Evolutionary conservation across 2,329 filamentous ascomycete species (phyloP), one percentile per base, ranked within the genome.

Genomic region (Monosporascus sp.): DNA sequence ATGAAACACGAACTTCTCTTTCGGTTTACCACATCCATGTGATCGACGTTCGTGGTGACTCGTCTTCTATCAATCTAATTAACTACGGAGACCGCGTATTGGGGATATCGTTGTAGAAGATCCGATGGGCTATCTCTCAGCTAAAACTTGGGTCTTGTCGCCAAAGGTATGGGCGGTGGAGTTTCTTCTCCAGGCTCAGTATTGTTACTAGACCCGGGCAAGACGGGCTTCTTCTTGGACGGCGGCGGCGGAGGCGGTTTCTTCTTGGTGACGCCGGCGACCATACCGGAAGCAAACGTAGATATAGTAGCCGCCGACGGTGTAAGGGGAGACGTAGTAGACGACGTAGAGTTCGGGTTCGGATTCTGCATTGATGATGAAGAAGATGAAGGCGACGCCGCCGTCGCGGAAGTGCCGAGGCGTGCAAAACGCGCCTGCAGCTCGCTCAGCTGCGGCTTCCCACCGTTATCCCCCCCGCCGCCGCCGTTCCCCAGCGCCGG

Each of bases 361-460:
- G 55, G 37, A 22, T 55, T 48, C 9, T 45, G 48, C n/a, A 48
- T 48, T 3, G 55, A 43, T 11, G 55, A 48, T 7, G 40, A 40
- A 20, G 38, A 56, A 28, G 56, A 49, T 7, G 64, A 51, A 31
- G 61, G 41, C 3, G 60, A 49, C 17, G 53, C 53, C 14, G 59
- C 43, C 44, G 60, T 60, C 28, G 69, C 59, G 5, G 70, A 61
- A 5, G 73, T 74, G 40, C 72, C 74, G 61, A 84, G 71, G 55
- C 74, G 78, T 28, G 78, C 75, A 68, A 91, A 91, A 37, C 85
- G 80, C 24, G 82, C 81, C 64, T 89, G 86, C 0, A 93, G 73
- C 63, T 88, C 85, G 58, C 77, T 82, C 53, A 90, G 70, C 45
- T 85, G 83, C 35, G 43, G 3, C 72, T 63, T 18, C 58, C 56